phyloP scores from a whole-genome alignment of 2,329 filamentous ascomycete genomes.

The Penicillium glabrum region DNA sequence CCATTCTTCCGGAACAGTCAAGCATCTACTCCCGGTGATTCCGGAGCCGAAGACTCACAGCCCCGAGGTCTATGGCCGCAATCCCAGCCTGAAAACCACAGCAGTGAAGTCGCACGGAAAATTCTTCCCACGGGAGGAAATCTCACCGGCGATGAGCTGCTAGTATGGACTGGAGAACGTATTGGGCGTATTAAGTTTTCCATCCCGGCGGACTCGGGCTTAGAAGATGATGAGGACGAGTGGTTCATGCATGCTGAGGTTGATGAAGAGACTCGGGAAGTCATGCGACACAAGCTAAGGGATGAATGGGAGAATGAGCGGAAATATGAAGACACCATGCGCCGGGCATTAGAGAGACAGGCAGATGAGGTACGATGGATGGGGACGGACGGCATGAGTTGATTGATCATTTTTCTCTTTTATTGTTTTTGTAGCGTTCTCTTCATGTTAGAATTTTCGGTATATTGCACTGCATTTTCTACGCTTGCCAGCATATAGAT shows the following conservation, averaged over 20 bases:
- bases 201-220: slow-evolving; percentile 33
- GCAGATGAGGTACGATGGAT: slow-evolving; percentile 78
- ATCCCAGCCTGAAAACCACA: slow-evolving; percentile 41
- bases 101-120: slow-evolving; percentile 74
- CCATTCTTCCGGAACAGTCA: slow-evolving; percentile 11
- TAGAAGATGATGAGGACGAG: slow-evolving; percentile 39
- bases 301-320: slow-evolving; percentile 36
- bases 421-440: background rate
- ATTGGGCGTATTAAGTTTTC: slow-evolving; percentile 72
- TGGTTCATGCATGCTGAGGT: slow-evolving; percentile 29
- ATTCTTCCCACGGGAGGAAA: slow-evolving; percentile 62
- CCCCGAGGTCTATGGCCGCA: slow-evolving; percentile 58
- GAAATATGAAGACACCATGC: slow-evolving; percentile 71
- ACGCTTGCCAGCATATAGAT: background rate
- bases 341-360: slow-evolving; percentile 71
- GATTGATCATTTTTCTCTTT: background rate
- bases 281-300: slow-evolving; percentile 30
- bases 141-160: slow-evolving; percentile 62
- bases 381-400: slow-evolving; percentile 45
- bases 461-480: background rate
- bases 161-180: slow-evolving; percentile 86
- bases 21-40: slow-evolving; percentile 10
- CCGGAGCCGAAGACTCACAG: slow-evolving; percentile 35
- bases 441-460: background rate
- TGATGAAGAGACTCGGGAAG: slow-evolving; percentile 29